Percentiles rank a stretch among this genome's conserved stretches.
Conservation (phyloP, 2,329 filamentous ascomycete genomes). For the Neopestalotiopsis sp. region DNA sequence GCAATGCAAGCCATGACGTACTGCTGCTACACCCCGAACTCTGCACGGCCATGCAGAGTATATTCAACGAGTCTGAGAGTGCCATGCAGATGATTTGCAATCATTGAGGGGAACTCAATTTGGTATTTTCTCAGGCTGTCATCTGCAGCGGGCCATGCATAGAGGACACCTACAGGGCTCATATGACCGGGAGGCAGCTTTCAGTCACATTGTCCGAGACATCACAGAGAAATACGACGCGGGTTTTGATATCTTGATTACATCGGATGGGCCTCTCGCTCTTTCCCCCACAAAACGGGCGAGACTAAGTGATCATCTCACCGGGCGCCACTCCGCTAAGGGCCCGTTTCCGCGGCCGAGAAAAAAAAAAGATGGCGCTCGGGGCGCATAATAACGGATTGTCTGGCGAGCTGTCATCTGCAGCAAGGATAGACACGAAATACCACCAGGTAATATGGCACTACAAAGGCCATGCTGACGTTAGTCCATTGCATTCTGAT, state of each 20-base stretch:
- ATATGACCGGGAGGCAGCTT: not conserved
- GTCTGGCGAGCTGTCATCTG: conserved; percentile 1
- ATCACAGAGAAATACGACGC: not conserved
- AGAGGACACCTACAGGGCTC: not conserved
- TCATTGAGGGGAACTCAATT: not conserved
- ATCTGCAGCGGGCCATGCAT: not conserved
- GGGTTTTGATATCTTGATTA: not conserved
- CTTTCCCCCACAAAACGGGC: not conserved
- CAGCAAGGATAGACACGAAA: conserved; percentile 5
- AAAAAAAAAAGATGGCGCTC: conserved; percentile 1
- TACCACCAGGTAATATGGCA: not conserved
- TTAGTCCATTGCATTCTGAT: conserved; percentile 6
- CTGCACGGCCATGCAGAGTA: not conserved
- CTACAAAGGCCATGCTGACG: not conserved
- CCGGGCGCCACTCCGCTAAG: conserved; percentile 2
- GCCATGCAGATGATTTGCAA: not conserved
- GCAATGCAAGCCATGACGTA: conserved; percentile 6
- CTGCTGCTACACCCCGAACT: not conserved
- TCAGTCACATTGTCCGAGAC: not conserved
- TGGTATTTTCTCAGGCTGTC: not conserved
- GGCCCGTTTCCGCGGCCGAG: conserved; percentile 6
- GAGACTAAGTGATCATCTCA: not conserved
- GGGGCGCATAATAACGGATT: conserved; percentile 2
- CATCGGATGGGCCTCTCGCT: not conserved
- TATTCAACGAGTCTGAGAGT: not conserved